phyloP scores from a whole-genome alignment of 176 grass and related monocot genomes.

The Chrysopogon serrulatus region DNA sequence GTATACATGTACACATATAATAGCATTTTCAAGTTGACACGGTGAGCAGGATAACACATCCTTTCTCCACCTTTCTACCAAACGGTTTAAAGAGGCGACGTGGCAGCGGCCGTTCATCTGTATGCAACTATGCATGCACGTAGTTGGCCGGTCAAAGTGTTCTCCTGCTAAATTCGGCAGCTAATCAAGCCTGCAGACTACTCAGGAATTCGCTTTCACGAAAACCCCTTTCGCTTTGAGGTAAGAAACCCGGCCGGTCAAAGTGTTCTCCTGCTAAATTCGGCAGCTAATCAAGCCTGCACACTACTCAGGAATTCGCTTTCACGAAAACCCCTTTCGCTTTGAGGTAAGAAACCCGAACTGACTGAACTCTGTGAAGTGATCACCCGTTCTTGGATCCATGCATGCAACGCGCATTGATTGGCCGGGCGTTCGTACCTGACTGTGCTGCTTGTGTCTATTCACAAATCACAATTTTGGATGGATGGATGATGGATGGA shows the following conservation, averaged over 20 bases:
- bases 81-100: conserved; percentile 5
- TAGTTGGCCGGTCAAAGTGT: conserved; percentile 21
- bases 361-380: neutral
- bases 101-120: neutral
- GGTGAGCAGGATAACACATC: neutral
- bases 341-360: neutral
- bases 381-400: neutral
- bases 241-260: conserved; percentile 15
- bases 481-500: conserved; percentile 2
- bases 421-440: neutral
- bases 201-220: neutral
- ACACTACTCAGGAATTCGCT: neutral
- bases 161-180: neutral
- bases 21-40: neutral
- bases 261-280: conserved; percentile 4
- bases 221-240: neutral
- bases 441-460: neutral
- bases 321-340: neutral
- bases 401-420: neutral
- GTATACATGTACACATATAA: no score
- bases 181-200: neutral
- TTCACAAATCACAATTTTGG: neutral
- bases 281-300: neutral
- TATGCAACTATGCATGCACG: neutral
- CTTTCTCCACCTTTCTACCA: neutral